Evolutionary conservation across 1,284 basidiomycete genomes (phyloP).

Genomic region (Meira miltonrushii): DNA sequence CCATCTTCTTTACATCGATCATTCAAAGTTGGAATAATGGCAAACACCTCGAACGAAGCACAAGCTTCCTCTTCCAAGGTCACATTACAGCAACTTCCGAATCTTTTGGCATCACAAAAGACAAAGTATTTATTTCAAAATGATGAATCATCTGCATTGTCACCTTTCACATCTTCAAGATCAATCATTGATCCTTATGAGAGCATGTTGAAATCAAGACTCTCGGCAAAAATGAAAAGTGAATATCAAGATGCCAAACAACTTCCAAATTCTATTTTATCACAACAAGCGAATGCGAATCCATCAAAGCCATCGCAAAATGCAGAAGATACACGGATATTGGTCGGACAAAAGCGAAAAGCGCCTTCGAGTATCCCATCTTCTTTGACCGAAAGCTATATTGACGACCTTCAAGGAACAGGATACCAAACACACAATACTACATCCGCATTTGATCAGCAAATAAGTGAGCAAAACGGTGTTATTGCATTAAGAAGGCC

Average conservation of each 20-base stretch:
- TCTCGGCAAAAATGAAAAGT: slow-evolving; percentile 66
- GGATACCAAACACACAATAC: slow-evolving; percentile 10
- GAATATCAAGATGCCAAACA: slow-evolving; percentile 84
- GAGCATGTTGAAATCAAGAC: slow-evolving; percentile 51
- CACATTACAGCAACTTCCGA: too few species aligned
- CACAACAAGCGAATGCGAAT: slow-evolving; percentile 70
- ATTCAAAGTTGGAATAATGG: too few species aligned
- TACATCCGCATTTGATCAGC: slow-evolving; percentile 8
- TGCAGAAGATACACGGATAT: neutral
- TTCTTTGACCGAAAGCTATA: slow-evolving; percentile 9
- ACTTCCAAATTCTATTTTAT: slow-evolving; percentile 72
- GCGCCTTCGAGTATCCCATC: slow-evolving; percentile 16
- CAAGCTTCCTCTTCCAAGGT: too few species aligned
- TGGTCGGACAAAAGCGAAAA: slow-evolving; percentile 9
- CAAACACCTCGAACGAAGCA: too few species aligned
- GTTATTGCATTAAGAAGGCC: slow-evolving; percentile 18
- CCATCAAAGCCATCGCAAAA: slow-evolving; percentile 14
- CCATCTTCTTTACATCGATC: too few species aligned
- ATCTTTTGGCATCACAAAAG: too few species aligned
- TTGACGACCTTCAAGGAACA: slow-evolving; percentile 15
- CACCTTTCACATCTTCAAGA: too few species aligned
- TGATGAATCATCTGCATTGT: too few species aligned
- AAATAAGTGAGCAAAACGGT: slow-evolving; percentile 1
- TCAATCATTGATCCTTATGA: slow-evolving; percentile 1
- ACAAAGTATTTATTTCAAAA: too few species aligned